A percentile compares a stretch with the other conserved stretches of the same genome.
Conservation (phyloP, 768 basidiomycete species). For the Favolaschia claudopus region DNA sequence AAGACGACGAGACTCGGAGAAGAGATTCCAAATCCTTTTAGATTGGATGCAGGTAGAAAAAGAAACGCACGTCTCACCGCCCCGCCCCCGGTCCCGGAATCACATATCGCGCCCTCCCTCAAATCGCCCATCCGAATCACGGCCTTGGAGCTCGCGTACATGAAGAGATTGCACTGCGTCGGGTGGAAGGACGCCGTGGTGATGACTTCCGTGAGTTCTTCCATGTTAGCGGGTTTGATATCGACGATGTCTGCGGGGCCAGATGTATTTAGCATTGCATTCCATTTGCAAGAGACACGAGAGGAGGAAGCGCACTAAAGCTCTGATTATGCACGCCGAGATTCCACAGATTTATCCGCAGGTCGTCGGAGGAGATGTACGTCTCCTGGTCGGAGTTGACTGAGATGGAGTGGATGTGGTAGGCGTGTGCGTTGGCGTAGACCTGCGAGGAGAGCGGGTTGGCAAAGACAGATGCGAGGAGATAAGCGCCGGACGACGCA, state of each 20-base stretch:
- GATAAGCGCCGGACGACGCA: too few relatives aligned
- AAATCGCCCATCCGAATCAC: conserved; percentile 99
- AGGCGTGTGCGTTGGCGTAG: conserved; percentile 98
- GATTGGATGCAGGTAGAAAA: conserved; percentile 4
- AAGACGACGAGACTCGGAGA: neutral
- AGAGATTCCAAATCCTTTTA: neutral
- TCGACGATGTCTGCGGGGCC: conserved; percentile 88
- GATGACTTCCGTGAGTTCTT: conserved; percentile 99
- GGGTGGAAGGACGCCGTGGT: conserved; percentile 99
- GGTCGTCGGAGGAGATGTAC: conserved; percentile 97
- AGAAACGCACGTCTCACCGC: conserved; percentile 87
- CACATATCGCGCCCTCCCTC: conserved; percentile 95
- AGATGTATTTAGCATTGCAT: neutral
- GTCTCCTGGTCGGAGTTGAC: conserved; percentile 99
- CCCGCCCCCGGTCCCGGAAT: too few relatives aligned
- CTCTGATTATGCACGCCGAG: conserved; percentile 97
- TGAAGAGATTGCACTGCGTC: conserved; percentile 95
- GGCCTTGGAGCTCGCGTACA: conserved; percentile 99
- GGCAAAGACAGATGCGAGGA: neutral
- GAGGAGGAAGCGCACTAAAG: conserved; percentile 78
- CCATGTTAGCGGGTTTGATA: conserved; percentile 99
- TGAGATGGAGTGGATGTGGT: conserved; percentile 99
- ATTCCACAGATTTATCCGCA: conserved; percentile 98
- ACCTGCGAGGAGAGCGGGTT: neutral
- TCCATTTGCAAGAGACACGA: neutral